Evolutionary conservation across 768 basidiomycete genomes (phyloP).

Genomic region (Mycena rebaudengoi): DNA sequence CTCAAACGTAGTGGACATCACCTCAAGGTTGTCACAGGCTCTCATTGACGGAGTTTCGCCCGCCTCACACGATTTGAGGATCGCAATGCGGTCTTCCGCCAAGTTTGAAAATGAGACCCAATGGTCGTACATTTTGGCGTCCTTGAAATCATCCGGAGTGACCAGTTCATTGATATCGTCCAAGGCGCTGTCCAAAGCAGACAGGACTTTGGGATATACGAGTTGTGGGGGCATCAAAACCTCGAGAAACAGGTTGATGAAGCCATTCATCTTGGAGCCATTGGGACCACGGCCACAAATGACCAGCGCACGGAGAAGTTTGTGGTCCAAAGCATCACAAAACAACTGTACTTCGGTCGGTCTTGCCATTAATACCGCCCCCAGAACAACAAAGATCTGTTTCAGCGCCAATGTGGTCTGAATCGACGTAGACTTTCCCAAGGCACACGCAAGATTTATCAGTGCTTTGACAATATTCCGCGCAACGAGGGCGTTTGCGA

Average conservation of each 20-base stretch:
- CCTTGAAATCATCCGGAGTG: not conserved
- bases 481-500: not conserved
- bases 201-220: not conserved
- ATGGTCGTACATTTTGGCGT: not conserved
- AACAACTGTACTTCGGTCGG: not conserved
- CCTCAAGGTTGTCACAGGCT: not conserved
- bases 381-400: not conserved
- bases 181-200: not conserved
- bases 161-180: not conserved
- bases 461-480: not conserved
- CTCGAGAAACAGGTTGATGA: not conserved
- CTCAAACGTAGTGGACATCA: not conserved
- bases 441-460: not conserved
- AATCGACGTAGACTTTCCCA: not conserved
- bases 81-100: not conserved
- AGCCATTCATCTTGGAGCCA: no score
- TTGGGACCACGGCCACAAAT: not conserved
- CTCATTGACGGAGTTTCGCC: not conserved
- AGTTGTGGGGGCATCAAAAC: not conserved
- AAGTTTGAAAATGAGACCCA: not conserved
- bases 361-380: not conserved
- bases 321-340: not conserved
- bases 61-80: not conserved
- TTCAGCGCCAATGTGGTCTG: not conserved
- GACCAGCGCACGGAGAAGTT: not conserved